Evolutionary conservation across 2,329 filamentous ascomycete genomes (phyloP).

Genomic region (Polytolypa hystricis): DNA sequence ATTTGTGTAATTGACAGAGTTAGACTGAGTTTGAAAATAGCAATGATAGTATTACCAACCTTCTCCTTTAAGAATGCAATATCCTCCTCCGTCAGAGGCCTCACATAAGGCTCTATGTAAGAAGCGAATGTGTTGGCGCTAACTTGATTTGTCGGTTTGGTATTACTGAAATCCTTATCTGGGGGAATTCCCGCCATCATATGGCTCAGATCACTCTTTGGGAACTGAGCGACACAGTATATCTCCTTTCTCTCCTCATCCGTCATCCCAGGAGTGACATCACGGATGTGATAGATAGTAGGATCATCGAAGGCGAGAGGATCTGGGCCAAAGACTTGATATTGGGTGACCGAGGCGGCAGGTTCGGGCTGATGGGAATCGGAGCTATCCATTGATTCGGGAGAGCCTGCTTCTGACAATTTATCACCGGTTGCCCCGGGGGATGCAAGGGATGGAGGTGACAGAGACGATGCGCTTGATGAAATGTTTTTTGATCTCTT

Average conservation of each 20-base stretch:
- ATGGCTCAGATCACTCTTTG: conserved; percentile 66
- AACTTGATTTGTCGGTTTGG: conserved; percentile 89
- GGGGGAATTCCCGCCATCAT: conserved; percentile 81
- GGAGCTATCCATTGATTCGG: conserved; percentile 49
- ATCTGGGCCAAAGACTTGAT: conserved; percentile 84
- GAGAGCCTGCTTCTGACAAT: conserved; percentile 49
- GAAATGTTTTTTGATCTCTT: conserved; percentile 28
- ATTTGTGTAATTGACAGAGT: conserved; percentile 17
- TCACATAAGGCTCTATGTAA: conserved; percentile 84
- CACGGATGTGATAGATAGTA: conserved; percentile 84
- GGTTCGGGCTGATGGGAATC: conserved; percentile 50
- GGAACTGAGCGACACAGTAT: conserved; percentile 77
- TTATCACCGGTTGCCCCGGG: conserved; percentile 46
- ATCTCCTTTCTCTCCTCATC: conserved; percentile 80
- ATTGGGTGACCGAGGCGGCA: conserved; percentile 54
- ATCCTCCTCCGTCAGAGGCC: conserved; percentile 84
- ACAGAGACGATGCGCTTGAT: conserved; percentile 29
- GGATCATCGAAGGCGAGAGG: conserved; percentile 85
- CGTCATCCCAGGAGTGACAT: conserved; percentile 61
- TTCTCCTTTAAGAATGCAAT: conserved; percentile 84
- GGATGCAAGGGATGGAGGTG: conserved; percentile 32
- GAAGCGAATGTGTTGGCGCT: conserved; percentile 87
- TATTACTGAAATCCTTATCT: conserved; percentile 89
- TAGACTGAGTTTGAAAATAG: conserved; percentile 5
- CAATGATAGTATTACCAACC: conserved; percentile 24